These are phyloP conservation scores for Hansenula anomala DNA, from an alignment of 1,139 yeast species.

Conservation along the genomic window DNA sequence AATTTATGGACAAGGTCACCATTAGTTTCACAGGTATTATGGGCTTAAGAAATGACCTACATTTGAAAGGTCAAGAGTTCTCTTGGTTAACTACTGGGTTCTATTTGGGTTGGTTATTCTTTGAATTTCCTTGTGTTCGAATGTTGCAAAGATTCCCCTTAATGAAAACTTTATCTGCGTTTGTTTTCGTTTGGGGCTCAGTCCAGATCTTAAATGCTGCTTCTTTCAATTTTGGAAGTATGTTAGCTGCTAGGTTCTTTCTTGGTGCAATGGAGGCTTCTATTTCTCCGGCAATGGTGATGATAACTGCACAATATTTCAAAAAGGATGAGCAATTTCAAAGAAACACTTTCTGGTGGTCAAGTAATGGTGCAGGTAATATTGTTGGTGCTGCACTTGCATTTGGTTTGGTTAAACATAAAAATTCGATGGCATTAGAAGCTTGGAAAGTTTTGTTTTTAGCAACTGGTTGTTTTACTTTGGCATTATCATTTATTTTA, in stretches of 20 bases:
- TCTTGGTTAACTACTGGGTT: constrained; percentile 57
- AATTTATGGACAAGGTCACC: constrained; percentile 62
- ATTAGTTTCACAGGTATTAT: constrained; percentile 56
- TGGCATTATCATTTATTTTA: constrained; percentile 38
- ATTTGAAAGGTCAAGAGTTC: constrained; percentile 46
- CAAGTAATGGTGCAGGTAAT: constrained; percentile 45
- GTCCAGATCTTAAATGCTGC: not conserved
- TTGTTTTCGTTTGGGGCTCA: constrained; percentile 42
- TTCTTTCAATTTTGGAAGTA: constrained; percentile 23
- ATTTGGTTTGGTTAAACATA: constrained; percentile 37
- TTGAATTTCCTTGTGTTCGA: constrained; percentile 40
- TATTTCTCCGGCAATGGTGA: constrained; percentile 49
- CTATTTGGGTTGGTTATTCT: constrained; percentile 46
- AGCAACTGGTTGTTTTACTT: constrained; percentile 43
- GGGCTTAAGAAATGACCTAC: constrained; percentile 42
- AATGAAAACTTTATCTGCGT: constrained; percentile 31
- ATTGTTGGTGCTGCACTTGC: constrained; percentile 40
- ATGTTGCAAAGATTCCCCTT: constrained; percentile 39
- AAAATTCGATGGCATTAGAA: constrained; percentile 29
- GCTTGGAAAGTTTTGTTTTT: constrained; percentile 48
- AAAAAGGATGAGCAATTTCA: constrained; percentile 47
- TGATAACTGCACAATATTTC: constrained; percentile 54
- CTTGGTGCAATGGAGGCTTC: constrained; percentile 45
- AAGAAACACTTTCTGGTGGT: constrained; percentile 45
- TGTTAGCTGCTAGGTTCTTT: constrained; percentile 36